Evolutionary conservation across 768 basidiomycete species (phyloP), one percentile per base, ranked within the genome.

Genomic region (Strobilomyces confusus): DNA sequence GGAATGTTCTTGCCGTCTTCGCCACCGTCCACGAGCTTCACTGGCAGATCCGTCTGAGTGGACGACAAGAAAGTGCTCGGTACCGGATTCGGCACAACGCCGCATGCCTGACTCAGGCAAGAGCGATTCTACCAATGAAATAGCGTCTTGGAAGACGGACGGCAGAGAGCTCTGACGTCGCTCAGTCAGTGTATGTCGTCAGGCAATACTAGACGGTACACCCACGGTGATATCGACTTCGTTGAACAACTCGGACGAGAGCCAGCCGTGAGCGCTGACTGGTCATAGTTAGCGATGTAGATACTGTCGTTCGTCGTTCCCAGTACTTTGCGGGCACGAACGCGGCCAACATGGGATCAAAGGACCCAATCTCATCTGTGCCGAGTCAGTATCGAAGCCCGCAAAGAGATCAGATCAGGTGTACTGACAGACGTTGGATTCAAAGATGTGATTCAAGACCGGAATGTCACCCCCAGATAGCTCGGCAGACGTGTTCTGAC

Each of bases 311-410:
- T 73, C 5, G 48, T 63, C 30, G 70, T 69, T 2, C 81, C 81
- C 20, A 79, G 60, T 77, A 75, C 55, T 77, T 71, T 38, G 75
- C 65, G 0, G 73, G 71, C 3, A 73, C 72, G 49, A 79, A 80
- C 3, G 79, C 78, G 4, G 77, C 73, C 6, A 75, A 63, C 37
- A 69, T 69, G 49, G 74, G 66, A 51, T 78, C 76, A 53, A 63
- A 77, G 1, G 71, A 73, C 2, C 76, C 73, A 58, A 68, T 69
- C 49, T 74, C 73, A 51, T 61, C 74, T 75, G 32, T 20, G 15
- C 23, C 9, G 20, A 5, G 51, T 63, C 2, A 59, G 52, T 11
- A 14, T 20, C 22, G 40, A 22, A 9, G n/a, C 19, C n/a, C 25
- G 7, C 20, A 23, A 25, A 30, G 13, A 7, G 4, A 36, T 15